Evolutionary conservation across 2,329 filamentous ascomycete species (phyloP).

Genomic region (Fusarium miscanthi): DNA sequence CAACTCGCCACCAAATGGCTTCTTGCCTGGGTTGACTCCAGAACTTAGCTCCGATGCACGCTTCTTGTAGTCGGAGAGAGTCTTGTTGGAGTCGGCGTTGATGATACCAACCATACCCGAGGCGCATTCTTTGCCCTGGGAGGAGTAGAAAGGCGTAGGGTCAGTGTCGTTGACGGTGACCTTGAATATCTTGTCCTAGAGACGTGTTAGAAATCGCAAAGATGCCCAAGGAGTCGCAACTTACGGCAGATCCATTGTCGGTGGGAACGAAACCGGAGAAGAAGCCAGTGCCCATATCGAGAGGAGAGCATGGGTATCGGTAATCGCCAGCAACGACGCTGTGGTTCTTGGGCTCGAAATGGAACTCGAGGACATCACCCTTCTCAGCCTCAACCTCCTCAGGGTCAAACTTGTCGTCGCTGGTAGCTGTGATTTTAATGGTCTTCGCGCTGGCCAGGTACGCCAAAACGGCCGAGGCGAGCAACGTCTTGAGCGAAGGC

Average conservation of each 20-base stretch:
- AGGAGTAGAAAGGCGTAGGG: conserved; percentile 54
- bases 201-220: conserved; percentile 7
- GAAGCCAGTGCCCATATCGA: conserved; percentile 50
- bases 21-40: conserved; percentile 44
- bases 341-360: conserved; percentile 53
- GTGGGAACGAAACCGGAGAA: conserved; percentile 52
- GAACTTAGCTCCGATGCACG: conserved; percentile 44
- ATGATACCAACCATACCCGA: conserved; percentile 55
- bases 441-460: conserved; percentile 47
- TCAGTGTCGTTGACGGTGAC: conserved; percentile 49
- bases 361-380: conserved; percentile 53
- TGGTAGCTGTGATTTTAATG: conserved; percentile 50
- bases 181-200: conserved; percentile 51
- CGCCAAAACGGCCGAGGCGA: conserved; percentile 42
- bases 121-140: conserved; percentile 52
- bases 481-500: conserved; percentile 45
- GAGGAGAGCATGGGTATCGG: conserved; percentile 50
- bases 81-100: conserved; percentile 48
- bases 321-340: conserved; percentile 53
- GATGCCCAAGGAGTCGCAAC: background rate
- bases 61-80: conserved; percentile 48
- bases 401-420: conserved; percentile 50
- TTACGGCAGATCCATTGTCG: conserved; percentile 46
- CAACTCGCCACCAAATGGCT: conserved; percentile 47
- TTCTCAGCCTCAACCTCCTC: conserved; percentile 47